phyloP scores from a whole-genome alignment of 257 asterid species.

The Craterostigma plantagineum region DNA sequence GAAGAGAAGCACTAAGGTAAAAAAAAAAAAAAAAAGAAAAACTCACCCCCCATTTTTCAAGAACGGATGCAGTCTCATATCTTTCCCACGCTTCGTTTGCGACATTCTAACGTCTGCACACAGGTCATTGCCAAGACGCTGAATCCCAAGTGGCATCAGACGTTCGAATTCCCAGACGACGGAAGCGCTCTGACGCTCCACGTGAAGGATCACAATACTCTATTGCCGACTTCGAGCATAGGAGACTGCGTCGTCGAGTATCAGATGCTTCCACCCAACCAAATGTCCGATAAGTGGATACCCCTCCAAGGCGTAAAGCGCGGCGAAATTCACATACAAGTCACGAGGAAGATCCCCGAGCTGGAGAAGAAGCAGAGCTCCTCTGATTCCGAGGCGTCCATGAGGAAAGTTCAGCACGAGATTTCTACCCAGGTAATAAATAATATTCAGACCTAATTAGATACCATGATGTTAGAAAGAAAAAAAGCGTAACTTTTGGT shows the following conservation, averaged over 20 bases:
- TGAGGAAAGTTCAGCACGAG: conserved; percentile 33
- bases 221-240: conserved; percentile 58
- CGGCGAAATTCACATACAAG: conserved; percentile 81
- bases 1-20: conserved; percentile 81
- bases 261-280: conserved; percentile 69
- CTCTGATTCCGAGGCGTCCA: conserved; percentile 42
- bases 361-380: conserved; percentile 39
- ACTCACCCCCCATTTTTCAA: neutral
- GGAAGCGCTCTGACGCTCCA: conserved; percentile 69
- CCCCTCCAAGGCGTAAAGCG: conserved; percentile 84
- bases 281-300: conserved; percentile 88
- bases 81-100: neutral
- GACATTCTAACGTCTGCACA: no score
- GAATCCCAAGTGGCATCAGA: conserved; percentile 84
- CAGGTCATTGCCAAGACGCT: conserved; percentile 70
- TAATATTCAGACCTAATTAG: no score
- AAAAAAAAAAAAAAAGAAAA: conserved; percentile 1
- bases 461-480: no score
- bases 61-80: neutral
- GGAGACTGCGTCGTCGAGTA: conserved; percentile 85
- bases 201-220: conserved; percentile 77
- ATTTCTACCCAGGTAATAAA: conserved; percentile 63
- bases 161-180: conserved; percentile 77
- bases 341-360: conserved; percentile 62
- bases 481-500: no score